phyloP scores from a whole-genome alignment of 2,329 filamentous ascomycete genomes.

The Cladosporium colombiae region DNA sequence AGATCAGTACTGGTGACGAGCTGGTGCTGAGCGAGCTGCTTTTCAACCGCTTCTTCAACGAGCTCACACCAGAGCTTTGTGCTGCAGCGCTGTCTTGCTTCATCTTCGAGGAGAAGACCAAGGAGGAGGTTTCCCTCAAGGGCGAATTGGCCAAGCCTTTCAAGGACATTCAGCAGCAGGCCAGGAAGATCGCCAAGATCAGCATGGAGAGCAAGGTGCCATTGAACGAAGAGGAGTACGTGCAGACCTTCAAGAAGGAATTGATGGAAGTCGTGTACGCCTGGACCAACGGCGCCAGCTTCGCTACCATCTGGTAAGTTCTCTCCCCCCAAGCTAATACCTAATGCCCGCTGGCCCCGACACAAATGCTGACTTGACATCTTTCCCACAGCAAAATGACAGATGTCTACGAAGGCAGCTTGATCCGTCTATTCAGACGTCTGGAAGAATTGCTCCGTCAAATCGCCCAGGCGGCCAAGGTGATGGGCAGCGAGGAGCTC shows the following conservation, averaged over 20 bases:
- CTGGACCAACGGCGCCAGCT: constrained; percentile 88
- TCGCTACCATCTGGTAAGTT: constrained; percentile 91
- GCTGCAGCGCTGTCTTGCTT: constrained; percentile 89
- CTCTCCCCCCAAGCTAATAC: constrained; percentile 4
- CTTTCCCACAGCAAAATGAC: constrained; percentile 81
- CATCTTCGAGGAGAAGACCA: constrained; percentile 95
- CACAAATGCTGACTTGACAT: background rate
- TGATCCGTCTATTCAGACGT: constrained; percentile 94
- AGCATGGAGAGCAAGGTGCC: constrained; percentile 91
- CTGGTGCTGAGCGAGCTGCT: constrained; percentile 88
- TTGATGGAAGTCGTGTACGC: constrained; percentile 94
- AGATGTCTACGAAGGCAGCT: constrained; percentile 92
- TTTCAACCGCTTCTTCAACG: constrained; percentile 98
- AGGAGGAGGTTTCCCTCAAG: constrained; percentile 68
- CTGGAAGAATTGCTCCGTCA: constrained; percentile 92
- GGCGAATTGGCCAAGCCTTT: constrained; percentile 86
- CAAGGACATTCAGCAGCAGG: constrained; percentile 83
- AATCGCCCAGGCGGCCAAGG: constrained; percentile 92
- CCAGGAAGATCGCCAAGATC: constrained; percentile 85
- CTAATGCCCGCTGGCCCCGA: background rate
- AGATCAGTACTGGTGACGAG: constrained; percentile 96
- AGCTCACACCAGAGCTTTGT: constrained; percentile 82
- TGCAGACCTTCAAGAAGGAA: constrained; percentile 86
- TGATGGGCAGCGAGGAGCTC: constrained; percentile 96
- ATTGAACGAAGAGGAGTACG: constrained; percentile 93